Evolutionary conservation across 805 yeast genomes (phyloP).

Genomic region (Saturnispora serradocipensis): DNA sequence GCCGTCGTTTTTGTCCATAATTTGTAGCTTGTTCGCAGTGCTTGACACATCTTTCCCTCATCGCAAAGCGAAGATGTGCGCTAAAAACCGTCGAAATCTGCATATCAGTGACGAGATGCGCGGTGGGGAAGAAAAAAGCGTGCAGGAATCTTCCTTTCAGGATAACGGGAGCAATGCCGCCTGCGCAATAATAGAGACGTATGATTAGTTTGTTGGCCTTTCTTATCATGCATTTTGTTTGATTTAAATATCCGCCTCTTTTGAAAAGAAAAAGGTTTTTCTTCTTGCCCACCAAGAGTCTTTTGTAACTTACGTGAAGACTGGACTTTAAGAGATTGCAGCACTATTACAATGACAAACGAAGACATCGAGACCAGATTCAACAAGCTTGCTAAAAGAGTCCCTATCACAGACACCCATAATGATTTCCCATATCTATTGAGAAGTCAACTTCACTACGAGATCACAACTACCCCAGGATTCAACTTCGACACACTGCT

Average conservation of each 20-base stretch:
- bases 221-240: background rate
- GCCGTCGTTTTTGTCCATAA: background rate
- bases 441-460: constrained; percentile 34
- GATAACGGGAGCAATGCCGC: background rate
- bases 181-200: background rate
- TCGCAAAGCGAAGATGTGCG: background rate
- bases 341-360: constrained; percentile 7
- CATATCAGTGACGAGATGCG: background rate
- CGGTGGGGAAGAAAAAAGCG: background rate
- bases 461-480: constrained; percentile 19
- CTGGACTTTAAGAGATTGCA: background rate
- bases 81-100: background rate
- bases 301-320: background rate
- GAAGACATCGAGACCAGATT: constrained; percentile 14
- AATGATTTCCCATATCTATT: constrained; percentile 43
- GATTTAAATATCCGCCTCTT: background rate
- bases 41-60: background rate
- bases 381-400: constrained; percentile 11
- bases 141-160: background rate
- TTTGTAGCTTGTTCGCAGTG: background rate
- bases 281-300: background rate
- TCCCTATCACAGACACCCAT: constrained; percentile 42
- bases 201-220: background rate
- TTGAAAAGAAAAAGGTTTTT: too few species aligned
- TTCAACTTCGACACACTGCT: constrained; percentile 32